phyloP scores from a whole-genome alignment of 805 yeast species.

The Sugiyamaella lignohabitans region DNA sequence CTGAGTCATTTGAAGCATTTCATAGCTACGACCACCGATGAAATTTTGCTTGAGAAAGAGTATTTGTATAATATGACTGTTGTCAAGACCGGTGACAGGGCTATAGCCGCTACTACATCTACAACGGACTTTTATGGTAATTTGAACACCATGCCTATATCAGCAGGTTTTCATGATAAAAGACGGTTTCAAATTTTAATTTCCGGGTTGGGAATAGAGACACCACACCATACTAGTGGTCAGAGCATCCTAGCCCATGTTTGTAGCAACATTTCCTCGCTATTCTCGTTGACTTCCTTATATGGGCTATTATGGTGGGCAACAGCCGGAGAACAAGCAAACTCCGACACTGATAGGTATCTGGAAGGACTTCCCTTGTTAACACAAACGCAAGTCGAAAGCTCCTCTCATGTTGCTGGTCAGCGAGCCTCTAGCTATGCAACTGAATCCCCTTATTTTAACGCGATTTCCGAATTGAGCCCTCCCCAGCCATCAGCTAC shows the following conservation, averaged over 20 bases:
- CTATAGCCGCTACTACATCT: not conserved
- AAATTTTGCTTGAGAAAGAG: conserved; percentile 49
- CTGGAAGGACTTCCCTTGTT: conserved; percentile 32
- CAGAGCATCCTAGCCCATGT: not conserved
- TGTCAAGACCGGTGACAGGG: conserved; percentile 9
- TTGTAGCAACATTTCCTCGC: not conserved
- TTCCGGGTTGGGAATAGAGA: conserved; percentile 13
- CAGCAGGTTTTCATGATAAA: conserved; percentile 25
- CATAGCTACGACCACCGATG: conserved; percentile 63
- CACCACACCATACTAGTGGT: not conserved
- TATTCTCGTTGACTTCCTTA: conserved; percentile 3
- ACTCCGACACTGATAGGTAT: conserved; percentile 36
- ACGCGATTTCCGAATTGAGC: not conserved
- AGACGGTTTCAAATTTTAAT: conserved; percentile 22
- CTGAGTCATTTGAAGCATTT: conserved; percentile 34
- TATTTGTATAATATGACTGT: conserved; percentile 45
- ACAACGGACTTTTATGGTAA: not conserved
- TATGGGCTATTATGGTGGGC: conserved; percentile 81
- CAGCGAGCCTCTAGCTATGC: not conserved
- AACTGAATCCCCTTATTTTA: conserved; percentile 4
- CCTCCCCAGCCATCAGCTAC: conserved; percentile 1
- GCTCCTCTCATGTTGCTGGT: too few species aligned
- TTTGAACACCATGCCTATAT: not conserved
- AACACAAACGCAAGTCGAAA: too few species aligned
- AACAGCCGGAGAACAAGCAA: conserved; percentile 61